phyloP scores from a whole-genome alignment of 768 basidiomycete genomes.

The Sarcomyxa edulis region DNA sequence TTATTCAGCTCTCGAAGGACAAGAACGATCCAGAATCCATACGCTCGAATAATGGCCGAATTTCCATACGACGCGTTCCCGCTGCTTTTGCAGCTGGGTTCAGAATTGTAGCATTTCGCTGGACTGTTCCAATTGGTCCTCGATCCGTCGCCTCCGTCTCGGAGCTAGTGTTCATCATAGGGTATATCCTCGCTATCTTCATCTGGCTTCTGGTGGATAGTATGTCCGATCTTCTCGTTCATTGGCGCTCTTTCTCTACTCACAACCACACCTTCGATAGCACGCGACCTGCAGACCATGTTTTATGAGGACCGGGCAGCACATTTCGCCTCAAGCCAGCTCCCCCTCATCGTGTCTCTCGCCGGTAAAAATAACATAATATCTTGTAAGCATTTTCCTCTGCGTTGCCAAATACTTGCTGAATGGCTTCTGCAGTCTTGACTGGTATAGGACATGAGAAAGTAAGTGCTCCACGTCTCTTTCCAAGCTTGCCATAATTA shows the following conservation, averaged over 20 bases:
- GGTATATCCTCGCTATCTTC: conserved; percentile 41
- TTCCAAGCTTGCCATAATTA: neutral
- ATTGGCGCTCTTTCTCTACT: neutral
- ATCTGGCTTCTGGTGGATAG: conserved; percentile 39
- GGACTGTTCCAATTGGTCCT: conserved; percentile 38
- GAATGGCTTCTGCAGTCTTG: conserved; percentile 28
- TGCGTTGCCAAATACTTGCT: neutral
- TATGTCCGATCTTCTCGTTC: conserved; percentile 24
- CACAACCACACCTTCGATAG: no score
- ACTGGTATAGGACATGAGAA: conserved; percentile 54
- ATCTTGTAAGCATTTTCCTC: conserved; percentile 29
- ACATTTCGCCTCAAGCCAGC: conserved; percentile 38
- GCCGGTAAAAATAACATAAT: conserved; percentile 57
- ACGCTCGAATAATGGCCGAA: neutral
- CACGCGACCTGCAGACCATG: conserved; percentile 24
- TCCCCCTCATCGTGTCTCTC: conserved; percentile 47
- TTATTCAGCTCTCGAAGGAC: conserved; percentile 12
- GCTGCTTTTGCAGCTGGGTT: conserved; percentile 36
- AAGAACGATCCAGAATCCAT: conserved; percentile 17
- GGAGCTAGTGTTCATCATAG: conserved; percentile 40
- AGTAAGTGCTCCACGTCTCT: conserved; percentile 15
- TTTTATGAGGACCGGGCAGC: conserved; percentile 33
- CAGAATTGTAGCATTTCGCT: conserved; percentile 45
- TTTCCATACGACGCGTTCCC: conserved; percentile 22
- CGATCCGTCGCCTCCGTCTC: conserved; percentile 27